Base-by-base conservation (phyloP, 2,329 filamentous ascomycete species). In the Epichloe scottii region DNA sequence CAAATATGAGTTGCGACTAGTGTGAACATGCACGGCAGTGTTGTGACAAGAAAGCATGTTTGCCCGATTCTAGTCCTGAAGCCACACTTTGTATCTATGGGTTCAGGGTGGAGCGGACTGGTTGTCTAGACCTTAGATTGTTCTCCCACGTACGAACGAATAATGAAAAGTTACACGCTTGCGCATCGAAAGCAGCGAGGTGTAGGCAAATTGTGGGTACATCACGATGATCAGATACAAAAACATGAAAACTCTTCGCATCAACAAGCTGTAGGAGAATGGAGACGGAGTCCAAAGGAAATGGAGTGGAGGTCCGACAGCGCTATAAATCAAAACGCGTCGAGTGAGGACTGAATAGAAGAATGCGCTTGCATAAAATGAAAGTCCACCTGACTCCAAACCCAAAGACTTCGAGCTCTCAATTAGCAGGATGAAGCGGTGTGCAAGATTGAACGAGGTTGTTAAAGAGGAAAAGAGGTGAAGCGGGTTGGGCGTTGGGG, bases 91-190 rank as follows among this genome's bases (percentile, higher is more conserved):
- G 54, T 26, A 23, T 76, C 72, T 69, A 74, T 77, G 72, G 68
- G 71, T 75, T 69, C 77, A 78, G 78, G 78, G 78, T 81, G 78
- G 78, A 82, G 73, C 70, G 74, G 77, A 79, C 77, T 63, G 78
- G 78, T 76, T 81, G 78, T 82, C 78, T 81, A 81, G 78, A 76
- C 78, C 78, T 73, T 66, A 67, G 69, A 62, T 80, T 74, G 60
- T 72, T 81, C 76, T 81, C 75, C 78, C 78, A 81, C 77, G 65
- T 77, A 75, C 75, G 76, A 80, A 72, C 69, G 69, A 72, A 61
- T 72, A 70, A 65, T 68, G 65, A 63, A 76, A 77, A 73, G 77
- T 79, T 70, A 79, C 77, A 76, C 71, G 67, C 71, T 66, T 70
- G 75, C 72, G 75, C 73, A 81, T 71, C 67, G 71, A 72, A 61